A percentile compares a stretch with the other conserved stretches of the same genome.
Evolutionary conservation across 768 basidiomycete genomes (phyloP).

Genomic region (Rhodocollybia butyracea): DNA sequence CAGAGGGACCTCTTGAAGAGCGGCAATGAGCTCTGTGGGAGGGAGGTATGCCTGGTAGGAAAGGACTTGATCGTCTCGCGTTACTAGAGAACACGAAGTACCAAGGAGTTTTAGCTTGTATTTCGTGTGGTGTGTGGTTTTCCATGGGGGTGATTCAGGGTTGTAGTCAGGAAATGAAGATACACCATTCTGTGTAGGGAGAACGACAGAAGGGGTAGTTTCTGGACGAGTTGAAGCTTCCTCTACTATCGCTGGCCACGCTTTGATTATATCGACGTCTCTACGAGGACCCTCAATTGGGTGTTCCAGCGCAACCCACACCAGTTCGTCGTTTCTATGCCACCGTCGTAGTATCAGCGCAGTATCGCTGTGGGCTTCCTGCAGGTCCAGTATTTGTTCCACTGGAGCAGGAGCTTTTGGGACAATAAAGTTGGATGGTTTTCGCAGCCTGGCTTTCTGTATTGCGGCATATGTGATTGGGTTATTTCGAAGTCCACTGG

Average conservation of each 20-base stretch:
- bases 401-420: slow-evolving; percentile 47
- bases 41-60: slow-evolving; percentile 74
- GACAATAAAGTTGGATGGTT: slow-evolving; percentile 24
- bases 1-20: slow-evolving; percentile 42
- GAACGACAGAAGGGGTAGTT: slow-evolving; percentile 1
- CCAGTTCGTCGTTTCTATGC: slow-evolving; percentile 66
- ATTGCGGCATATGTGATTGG: slow-evolving; percentile 35
- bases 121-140: slow-evolving; percentile 50
- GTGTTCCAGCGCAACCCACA: slow-evolving; percentile 61
- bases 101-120: slow-evolving; percentile 73
- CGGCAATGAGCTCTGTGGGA: slow-evolving; percentile 45
- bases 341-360: slow-evolving; percentile 48
- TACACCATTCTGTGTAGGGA: slow-evolving; percentile 8
- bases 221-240: slow-evolving; percentile 23
- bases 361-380: slow-evolving; percentile 43
- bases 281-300: slow-evolving; percentile 42
- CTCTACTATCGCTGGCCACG: slow-evolving; percentile 74
- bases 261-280: slow-evolving; percentile 46
- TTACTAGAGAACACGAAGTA: slow-evolving; percentile 42
- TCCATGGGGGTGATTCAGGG: slow-evolving; percentile 44
- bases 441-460: slow-evolving; percentile 27
- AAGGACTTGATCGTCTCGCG: slow-evolving; percentile 57
- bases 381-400: slow-evolving; percentile 64
- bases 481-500: neutral
- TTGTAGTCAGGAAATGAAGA: slow-evolving; percentile 13